Conservation (phyloP, 2,329 filamentous ascomycete species). For the Aureobasidium sp. region DNA sequence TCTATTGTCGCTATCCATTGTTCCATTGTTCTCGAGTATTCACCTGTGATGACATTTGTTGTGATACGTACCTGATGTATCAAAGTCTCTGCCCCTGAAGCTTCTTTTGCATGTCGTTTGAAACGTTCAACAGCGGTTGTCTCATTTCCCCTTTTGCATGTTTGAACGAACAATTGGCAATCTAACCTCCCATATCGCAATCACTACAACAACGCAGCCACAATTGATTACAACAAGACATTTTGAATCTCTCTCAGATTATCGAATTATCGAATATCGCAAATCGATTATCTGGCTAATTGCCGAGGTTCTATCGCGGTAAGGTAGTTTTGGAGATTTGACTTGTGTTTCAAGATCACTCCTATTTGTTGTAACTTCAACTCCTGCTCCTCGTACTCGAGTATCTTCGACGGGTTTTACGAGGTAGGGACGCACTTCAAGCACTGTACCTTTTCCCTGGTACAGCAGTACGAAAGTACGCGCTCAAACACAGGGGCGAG, state of each 20-base stretch:
- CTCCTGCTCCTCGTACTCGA: too few relatives aligned
- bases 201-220: slow-evolving; percentile 7
- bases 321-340: too few relatives aligned
- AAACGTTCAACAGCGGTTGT: background rate
- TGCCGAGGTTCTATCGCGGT: too few relatives aligned
- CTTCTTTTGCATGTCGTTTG: background rate
- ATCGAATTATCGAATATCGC: too few relatives aligned
- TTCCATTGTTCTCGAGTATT: too few relatives aligned
- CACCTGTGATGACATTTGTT: background rate
- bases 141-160: background rate
- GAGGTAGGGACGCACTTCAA: too few relatives aligned
- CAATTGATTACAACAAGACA: background rate
- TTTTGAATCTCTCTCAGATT: too few relatives aligned
- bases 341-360: too few relatives aligned
- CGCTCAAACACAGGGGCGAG: background rate
- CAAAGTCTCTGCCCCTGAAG: background rate
- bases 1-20: background rate
- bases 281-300: too few relatives aligned
- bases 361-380: too few relatives aligned
- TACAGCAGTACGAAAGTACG: background rate
- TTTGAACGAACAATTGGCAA: background rate
- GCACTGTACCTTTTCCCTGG: too few relatives aligned
- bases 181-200: background rate
- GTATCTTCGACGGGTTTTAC: too few relatives aligned
- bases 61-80: background rate